Conservation (phyloP, 2,329 filamentous ascomycete genomes). For the Onygena corvina region DNA sequence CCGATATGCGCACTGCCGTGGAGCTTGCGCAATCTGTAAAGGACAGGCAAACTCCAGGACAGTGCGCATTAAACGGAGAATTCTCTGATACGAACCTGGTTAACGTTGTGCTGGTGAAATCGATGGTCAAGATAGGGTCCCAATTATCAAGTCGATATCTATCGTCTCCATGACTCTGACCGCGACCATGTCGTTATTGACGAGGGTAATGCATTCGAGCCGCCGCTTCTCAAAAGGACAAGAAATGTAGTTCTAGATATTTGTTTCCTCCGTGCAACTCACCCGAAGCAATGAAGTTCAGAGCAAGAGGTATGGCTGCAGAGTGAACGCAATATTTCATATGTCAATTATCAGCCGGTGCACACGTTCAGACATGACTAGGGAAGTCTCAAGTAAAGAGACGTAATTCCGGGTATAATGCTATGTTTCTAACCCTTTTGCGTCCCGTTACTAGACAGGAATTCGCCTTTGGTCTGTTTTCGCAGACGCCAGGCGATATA, state of each 20-base stretch:
- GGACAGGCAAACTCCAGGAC: conserved; percentile 12
- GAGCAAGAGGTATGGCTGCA: conserved; percentile 62
- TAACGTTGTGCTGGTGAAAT: conserved; percentile 12
- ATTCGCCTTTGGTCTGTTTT: conserved; percentile 56
- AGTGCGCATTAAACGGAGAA: conserved; percentile 17
- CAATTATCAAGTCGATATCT: background rate
- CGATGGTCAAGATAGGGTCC: background rate
- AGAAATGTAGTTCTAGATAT: conserved; percentile 20
- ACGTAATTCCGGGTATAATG: background rate
- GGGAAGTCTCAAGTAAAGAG: background rate
- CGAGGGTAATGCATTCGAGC: conserved; percentile 25
- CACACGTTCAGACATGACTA: background rate
- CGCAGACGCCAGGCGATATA: conserved; percentile 45
- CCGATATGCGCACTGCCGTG: conserved; percentile 23
- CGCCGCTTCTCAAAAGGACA: conserved; percentile 45
- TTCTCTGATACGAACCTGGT: conserved; percentile 20
- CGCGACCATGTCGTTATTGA: background rate
- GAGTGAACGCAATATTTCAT: background rate
- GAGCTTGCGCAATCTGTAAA: conserved; percentile 5
- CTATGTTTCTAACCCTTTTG: conserved; percentile 57
- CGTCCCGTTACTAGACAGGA: conserved; percentile 64
- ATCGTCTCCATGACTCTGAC: background rate
- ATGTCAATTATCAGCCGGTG: background rate
- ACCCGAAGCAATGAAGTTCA: conserved; percentile 88
- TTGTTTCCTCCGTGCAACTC: conserved; percentile 45